A percentile compares a stretch with the other conserved stretches of the same genome.
Conservation (phyloP, 345 rosid genomes). For the Isatis tinctoria region DNA sequence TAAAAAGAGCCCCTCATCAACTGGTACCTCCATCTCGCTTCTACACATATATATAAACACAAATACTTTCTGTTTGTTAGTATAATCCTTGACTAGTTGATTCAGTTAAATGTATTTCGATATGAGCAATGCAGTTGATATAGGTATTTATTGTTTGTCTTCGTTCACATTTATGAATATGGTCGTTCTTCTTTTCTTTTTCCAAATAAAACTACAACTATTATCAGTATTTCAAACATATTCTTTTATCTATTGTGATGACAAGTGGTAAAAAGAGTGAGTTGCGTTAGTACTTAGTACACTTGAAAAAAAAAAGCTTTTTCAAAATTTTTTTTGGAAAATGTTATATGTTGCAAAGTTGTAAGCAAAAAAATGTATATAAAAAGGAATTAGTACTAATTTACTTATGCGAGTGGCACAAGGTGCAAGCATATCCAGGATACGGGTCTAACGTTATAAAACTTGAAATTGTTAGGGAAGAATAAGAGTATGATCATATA, state of each 20-base stretch:
- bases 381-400: too few species aligned
- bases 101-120: not conserved
- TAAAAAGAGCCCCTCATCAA: constrained; percentile 45
- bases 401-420: not conserved
- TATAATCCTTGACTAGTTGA: not conserved
- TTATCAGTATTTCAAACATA: not conserved
- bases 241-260: not conserved
- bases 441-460: not conserved
- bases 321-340: too few species aligned
- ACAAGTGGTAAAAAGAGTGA: not conserved
- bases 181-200: not conserved
- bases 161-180: not conserved
- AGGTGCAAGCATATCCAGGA: not conserved
- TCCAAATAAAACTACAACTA: not conserved
- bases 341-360: not conserved
- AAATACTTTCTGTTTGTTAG: not conserved
- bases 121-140: not conserved
- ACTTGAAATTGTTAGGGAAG: not conserved
- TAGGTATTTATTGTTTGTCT: not conserved
- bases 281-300: not conserved
- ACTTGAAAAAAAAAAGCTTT: not conserved
- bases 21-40: constrained; percentile 32
- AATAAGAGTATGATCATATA: not conserved
- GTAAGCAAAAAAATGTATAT: too few species aligned
- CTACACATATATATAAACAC: constrained; percentile 16